Evolutionary conservation across 768 basidiomycete genomes (phyloP).

Genomic region (Rhizopogon roseolus): DNA sequence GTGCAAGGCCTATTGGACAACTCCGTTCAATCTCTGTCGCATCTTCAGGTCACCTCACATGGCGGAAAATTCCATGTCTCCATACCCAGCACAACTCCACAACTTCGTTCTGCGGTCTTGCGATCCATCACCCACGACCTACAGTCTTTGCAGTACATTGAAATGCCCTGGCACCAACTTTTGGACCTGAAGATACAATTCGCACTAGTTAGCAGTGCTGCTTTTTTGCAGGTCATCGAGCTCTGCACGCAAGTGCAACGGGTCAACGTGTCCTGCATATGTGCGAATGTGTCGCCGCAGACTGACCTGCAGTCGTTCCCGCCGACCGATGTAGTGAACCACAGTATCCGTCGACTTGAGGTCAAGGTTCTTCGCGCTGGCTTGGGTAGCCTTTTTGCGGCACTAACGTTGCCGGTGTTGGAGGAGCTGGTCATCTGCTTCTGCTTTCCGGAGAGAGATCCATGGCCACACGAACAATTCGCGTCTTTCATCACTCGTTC

Average conservation of each 20-base stretch:
- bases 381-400: conserved; percentile 14
- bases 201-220: conserved; percentile 14
- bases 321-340: conserved; percentile 13
- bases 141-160: conserved; percentile 17
- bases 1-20: conserved; percentile 14
- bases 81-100: conserved; percentile 11
- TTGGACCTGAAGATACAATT: conserved; percentile 24
- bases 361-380: conserved; percentile 24
- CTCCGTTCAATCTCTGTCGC: conserved; percentile 8
- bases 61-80: conserved; percentile 9
- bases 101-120: conserved; percentile 15
- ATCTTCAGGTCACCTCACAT: conserved; percentile 16
- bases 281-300: conserved; percentile 14
- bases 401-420: conserved; percentile 19
- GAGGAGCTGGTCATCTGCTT: conserved; percentile 28
- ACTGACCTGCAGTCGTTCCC: conserved; percentile 3
- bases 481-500: conserved; percentile 19
- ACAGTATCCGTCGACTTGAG: conserved; percentile 18
- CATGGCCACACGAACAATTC: conserved; percentile 24
- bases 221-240: conserved; percentile 18
- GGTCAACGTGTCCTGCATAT: conserved; percentile 18
- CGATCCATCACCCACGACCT: conserved; percentile 17
- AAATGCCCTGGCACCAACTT: conserved; percentile 22
- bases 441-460: conserved; percentile 22
- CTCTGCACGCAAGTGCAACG: conserved; percentile 17